These are phyloP conservation scores for Amniculicola lignicola DNA, from an alignment of 495 filamentous ascomycete species.

Conservation along the genomic window DNA sequence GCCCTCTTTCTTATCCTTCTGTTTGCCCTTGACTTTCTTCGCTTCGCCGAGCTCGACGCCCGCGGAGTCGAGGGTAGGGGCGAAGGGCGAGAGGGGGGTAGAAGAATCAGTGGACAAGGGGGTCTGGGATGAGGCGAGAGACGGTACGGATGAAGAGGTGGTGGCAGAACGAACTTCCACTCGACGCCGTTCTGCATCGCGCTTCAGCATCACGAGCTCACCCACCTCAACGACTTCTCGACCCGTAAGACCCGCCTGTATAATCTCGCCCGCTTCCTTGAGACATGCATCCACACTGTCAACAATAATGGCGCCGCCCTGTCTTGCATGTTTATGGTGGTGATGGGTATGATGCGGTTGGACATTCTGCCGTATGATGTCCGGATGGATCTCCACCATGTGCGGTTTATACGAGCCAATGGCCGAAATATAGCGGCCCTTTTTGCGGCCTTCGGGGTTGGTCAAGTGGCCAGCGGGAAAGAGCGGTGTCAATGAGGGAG, in stretches of 20 bases:
- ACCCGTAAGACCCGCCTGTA: constrained; percentile 67
- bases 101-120: neutral
- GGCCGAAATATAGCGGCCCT: constrained; percentile 72
- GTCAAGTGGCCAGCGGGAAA: constrained; percentile 66
- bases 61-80: constrained; percentile 12
- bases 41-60: constrained; percentile 32
- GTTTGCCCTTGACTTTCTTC: constrained; percentile 21
- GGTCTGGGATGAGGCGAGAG: neutral
- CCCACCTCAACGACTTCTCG: constrained; percentile 82
- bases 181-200: constrained; percentile 36
- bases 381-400: constrained; percentile 82
- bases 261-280: constrained; percentile 84
- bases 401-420: constrained; percentile 80
- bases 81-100: too few species aligned
- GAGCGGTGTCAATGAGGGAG: constrained; percentile 57
- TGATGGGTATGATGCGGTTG: constrained; percentile 54
- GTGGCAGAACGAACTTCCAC: constrained; percentile 31
- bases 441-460: constrained; percentile 63
- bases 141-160: neutral
- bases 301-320: constrained; percentile 76
- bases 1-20: constrained; percentile 32
- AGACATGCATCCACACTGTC: constrained; percentile 77
- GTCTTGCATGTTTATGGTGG: constrained; percentile 66
- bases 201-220: constrained; percentile 72
- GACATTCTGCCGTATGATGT: constrained; percentile 68